Conservation (phyloP, 2,329 filamentous ascomycete species). For the Penicillium sp. region DNA sequence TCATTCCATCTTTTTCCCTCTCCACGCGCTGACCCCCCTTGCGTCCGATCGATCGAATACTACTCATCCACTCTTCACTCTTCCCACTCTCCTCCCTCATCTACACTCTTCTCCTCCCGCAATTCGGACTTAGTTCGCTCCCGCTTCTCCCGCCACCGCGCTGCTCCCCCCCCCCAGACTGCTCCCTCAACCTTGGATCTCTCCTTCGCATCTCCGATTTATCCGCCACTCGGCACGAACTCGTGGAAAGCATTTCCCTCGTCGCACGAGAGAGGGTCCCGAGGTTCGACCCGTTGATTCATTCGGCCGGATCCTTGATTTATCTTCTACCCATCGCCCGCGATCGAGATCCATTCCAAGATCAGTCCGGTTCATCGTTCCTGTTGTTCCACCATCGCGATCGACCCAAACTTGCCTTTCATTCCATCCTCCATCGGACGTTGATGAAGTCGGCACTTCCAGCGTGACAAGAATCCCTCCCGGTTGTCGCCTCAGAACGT, state of each 20-base stretch:
- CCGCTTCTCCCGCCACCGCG: slow-evolving; percentile 16
- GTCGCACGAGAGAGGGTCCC: slow-evolving; percentile 18
- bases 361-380: slow-evolving; percentile 2
- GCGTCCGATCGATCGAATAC: slow-evolving; percentile 19
- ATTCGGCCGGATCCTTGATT: slow-evolving; percentile 14
- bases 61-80: slow-evolving; percentile 1
- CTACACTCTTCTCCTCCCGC: slow-evolving; percentile 6
- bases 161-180: slow-evolving; percentile 2
- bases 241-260: slow-evolving; percentile 20
- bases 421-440: neutral
- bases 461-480: neutral
- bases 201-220: slow-evolving; percentile 13
- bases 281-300: slow-evolving; percentile 9
- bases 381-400: slow-evolving; percentile 2
- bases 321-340: slow-evolving; percentile 7
- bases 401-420: neutral
- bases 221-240: slow-evolving; percentile 16
- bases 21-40: slow-evolving; percentile 40
- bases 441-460: slow-evolving; percentile 1
- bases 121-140: slow-evolving; percentile 17
- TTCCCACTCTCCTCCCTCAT: neutral
- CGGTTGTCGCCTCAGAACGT: slow-evolving; percentile 19
- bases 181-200: slow-evolving; percentile 15
- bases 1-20: slow-evolving; percentile 20
- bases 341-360: slow-evolving; percentile 5